These are phyloP conservation scores for Physcomitrellopsis africana DNA, from an alignment of 225 moss, liverwort and hornwort genomes.

Conservation along the genomic window DNA sequence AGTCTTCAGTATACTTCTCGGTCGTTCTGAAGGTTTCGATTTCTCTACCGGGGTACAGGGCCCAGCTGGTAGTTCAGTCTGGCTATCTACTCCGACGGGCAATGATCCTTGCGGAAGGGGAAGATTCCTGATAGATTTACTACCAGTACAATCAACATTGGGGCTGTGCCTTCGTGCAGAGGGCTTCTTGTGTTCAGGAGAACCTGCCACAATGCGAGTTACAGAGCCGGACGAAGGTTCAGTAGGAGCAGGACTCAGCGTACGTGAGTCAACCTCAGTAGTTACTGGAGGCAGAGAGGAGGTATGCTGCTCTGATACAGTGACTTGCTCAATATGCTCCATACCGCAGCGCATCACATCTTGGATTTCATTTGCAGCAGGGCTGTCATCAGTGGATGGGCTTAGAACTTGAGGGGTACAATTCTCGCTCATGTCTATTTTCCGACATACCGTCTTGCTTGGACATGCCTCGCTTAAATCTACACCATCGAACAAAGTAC, in stretches of 20 bases:
- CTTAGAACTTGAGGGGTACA: background rate
- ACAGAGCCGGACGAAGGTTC: constrained; percentile 8
- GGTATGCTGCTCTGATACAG: constrained; percentile 4
- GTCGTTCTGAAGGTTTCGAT: constrained; percentile 19
- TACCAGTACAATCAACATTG: constrained; percentile 13
- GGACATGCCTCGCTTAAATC: constrained; percentile 18
- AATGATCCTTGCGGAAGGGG: constrained; percentile 23
- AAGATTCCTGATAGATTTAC: background rate
- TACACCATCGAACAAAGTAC: constrained; percentile 21
- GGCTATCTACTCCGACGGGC: constrained; percentile 18
- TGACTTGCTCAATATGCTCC: constrained; percentile 6
- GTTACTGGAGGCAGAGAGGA: constrained; percentile 19
- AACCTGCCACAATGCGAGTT: constrained; percentile 13
- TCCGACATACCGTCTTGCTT: constrained; percentile 12
- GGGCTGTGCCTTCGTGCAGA: background rate
- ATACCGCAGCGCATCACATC: background rate
- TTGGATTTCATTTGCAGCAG: constrained; percentile 5
- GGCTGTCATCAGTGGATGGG: background rate
- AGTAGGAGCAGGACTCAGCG: constrained; percentile 7
- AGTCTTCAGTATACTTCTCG: constrained; percentile 48
- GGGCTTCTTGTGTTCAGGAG: constrained; percentile 37
- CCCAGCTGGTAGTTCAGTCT: constrained; percentile 17
- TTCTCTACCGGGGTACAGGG: constrained; percentile 5
- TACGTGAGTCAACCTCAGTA: constrained; percentile 19
- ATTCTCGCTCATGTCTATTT: background rate